Evolutionary conservation across 1,284 basidiomycete species (phyloP).

Genomic region (Agaricales sp.): DNA sequence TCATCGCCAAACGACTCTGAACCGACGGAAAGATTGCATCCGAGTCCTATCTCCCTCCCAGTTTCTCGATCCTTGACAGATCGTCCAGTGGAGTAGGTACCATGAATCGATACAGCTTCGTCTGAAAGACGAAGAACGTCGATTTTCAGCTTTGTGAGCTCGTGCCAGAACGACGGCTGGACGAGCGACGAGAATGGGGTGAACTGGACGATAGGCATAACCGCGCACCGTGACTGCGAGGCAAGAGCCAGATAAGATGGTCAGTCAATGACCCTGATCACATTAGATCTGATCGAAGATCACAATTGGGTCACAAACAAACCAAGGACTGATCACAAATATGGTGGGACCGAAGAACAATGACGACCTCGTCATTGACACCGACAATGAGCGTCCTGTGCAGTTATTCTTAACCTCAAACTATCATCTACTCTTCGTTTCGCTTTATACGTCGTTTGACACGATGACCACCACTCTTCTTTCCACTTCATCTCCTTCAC

Average conservation of each 20-base stretch:
- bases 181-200: constrained; percentile 81
- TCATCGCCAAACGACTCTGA: constrained; percentile 45
- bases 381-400: neutral
- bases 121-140: constrained; percentile 85
- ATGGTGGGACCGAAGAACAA: no score
- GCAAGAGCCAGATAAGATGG: no score
- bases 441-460: neutral
- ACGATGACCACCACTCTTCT: neutral
- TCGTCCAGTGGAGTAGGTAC: constrained; percentile 63
- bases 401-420: neutral
- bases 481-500: neutral
- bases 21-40: constrained; percentile 49
- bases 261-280: no score
- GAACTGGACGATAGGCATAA: constrained; percentile 66
- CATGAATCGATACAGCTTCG: constrained; percentile 53
- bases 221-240: no score
- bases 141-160: constrained; percentile 83
- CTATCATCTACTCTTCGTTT: neutral
- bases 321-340: no score
- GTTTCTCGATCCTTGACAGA: constrained; percentile 68
- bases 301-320: no score
- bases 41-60: constrained; percentile 50
- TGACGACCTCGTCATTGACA: no score
- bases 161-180: constrained; percentile 90
- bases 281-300: no score